Evolutionary conservation across 2,329 filamentous ascomycete genomes (phyloP), one percentile per base, ranked within the genome.

Genomic region (Drechslera avenae): DNA sequence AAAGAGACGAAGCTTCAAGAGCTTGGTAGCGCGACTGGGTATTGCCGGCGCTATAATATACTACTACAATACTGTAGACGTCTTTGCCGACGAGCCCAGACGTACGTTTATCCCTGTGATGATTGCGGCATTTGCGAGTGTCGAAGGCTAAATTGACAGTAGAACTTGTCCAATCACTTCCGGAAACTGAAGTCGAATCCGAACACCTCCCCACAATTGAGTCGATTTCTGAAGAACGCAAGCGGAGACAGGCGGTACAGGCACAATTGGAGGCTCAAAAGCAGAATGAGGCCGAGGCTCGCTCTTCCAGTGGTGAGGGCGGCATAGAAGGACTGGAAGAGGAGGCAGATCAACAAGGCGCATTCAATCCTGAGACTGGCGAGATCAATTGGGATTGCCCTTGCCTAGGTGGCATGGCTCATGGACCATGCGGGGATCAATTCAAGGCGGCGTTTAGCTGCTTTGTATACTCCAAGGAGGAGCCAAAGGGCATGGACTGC

Each of bases 311-410:
- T 6, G 48, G 49, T 8, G 56, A 61, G 21, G 74, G 71, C 40
- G 70, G 76, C 5, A 75, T 83, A 28, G 79, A 80, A 60, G 83
- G 78, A 14, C 77, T 94, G 12, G 88, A 96, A 73, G 85, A 90
- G 53, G 91, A 97, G 74, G 91, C 91, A 5, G 83, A 79, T 55
- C 86, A 93, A 71, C 86, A 97, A 75, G 94, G 91, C 48, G 94
- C 94, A 1, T 99, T 97, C 79, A 96, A 99, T 76, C 91, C 92
- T 2, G 94, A 97, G 79, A 99, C 94, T 8, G 94, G 94, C 63
- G 94, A 99, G 82, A 99, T 99, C 78, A 99, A 99, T 81, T 99
- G 94, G 94, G 94, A 97, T 73, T 99, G 94, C 76, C 94, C 94
- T 13, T 99, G 94, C 74, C 79, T 99, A 28, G 94, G 94, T 40